Percentiles rank a stretch among this genome's conserved stretches.
phyloP scores from a whole-genome alignment of 305 asterid genomes.

The Plantago lanceolata region DNA sequence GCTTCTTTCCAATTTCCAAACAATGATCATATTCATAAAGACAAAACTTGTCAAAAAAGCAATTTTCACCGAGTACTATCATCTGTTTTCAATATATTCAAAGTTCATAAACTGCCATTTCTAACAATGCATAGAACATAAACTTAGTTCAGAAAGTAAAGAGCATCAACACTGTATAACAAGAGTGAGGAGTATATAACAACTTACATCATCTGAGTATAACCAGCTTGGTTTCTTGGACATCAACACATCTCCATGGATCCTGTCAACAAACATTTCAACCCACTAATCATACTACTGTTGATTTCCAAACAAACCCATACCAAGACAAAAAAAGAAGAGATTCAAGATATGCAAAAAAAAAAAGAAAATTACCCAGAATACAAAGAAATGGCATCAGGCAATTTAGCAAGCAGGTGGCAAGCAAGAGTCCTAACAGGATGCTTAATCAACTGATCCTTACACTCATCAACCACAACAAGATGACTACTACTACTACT shows the following conservation, averaged over 20 bases:
- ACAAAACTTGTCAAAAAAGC: no score
- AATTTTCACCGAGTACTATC: neutral
- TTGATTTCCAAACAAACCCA: constrained; percentile 10
- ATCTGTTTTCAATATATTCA: no score
- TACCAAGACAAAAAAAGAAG: neutral
- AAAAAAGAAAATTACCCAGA: constrained; percentile 49
- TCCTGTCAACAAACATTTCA: constrained; percentile 34
- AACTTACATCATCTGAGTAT: constrained; percentile 35
- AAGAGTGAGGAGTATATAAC: constrained; percentile 21
- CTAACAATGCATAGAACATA: neutral
- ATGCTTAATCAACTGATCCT: constrained; percentile 50
- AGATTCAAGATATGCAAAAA: neutral
- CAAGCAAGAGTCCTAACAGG: constrained; percentile 49
- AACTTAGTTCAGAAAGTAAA: neutral
- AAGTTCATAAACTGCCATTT: no score
- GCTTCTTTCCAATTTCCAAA: neutral
- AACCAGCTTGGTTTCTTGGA: constrained; percentile 63
- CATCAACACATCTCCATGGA: constrained; percentile 79
- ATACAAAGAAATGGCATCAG: constrained; percentile 57
- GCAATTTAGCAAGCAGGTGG: constrained; percentile 51
- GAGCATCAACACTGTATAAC: no score
- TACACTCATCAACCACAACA: constrained; percentile 36
- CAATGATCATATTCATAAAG: no score
- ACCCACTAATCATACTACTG: constrained; percentile 11
- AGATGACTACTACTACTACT: constrained; percentile 15